phyloP scores from a whole-genome alignment of 805 yeast species.

The Myxozyma melibiosi region DNA sequence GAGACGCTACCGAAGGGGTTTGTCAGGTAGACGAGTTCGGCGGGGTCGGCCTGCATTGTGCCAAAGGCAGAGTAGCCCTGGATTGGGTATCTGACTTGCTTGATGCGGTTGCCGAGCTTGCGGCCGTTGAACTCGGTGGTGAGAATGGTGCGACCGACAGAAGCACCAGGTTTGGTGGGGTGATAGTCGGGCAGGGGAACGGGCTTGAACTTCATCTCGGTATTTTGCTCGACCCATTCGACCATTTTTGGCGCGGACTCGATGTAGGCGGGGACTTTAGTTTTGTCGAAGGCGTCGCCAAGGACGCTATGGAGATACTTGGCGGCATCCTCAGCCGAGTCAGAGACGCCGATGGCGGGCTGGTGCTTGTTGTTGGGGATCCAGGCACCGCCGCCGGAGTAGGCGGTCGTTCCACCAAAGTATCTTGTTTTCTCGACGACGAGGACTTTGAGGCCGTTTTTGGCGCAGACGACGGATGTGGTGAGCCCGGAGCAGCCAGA shows the following conservation, averaged over 20 bases:
- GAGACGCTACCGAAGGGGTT: background rate
- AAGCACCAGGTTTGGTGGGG: background rate
- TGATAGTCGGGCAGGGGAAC: background rate
- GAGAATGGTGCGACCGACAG: background rate
- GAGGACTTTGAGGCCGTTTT: background rate
- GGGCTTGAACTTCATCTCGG: background rate
- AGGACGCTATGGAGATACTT: background rate
- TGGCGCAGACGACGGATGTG: background rate
- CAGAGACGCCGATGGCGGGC: background rate
- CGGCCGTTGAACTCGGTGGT: background rate
- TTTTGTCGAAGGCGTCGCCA: background rate
- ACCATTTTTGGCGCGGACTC: background rate
- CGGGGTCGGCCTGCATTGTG: background rate
- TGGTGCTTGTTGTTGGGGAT: background rate
- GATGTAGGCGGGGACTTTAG: background rate
- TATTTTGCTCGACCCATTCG: background rate
- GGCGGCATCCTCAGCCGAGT: background rate
- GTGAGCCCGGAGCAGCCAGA: background rate
- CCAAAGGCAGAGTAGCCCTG: background rate
- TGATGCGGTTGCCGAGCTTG: background rate
- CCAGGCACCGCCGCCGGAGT: constrained; percentile 1
- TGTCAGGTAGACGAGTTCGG: background rate
- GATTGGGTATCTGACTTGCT: background rate
- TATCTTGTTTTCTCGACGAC: background rate
- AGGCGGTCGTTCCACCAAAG: background rate